Evolutionary conservation across 805 yeast species (phyloP), one percentile per base, ranked within the genome.

Genomic region (Monosporozyma aerobia): DNA sequence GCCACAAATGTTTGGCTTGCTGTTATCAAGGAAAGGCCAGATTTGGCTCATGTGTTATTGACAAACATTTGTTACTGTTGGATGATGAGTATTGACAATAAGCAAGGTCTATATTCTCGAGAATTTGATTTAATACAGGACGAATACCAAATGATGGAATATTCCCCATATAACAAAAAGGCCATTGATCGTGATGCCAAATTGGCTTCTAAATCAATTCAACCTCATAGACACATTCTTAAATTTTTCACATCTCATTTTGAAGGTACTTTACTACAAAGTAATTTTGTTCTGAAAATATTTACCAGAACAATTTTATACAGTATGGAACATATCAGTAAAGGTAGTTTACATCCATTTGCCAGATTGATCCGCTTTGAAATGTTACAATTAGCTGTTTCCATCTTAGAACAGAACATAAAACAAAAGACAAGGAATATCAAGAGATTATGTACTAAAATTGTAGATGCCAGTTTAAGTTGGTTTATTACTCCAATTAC

Each of bases 1-100:
- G 87, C 90, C 0, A 79, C 83, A 14, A 77, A 81, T n/a, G 76
- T 83, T 32, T 92, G 98, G 98, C 73, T 86, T 44, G 81, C 88
- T 47, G 77, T 87, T 19, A 80, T 86, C 70, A 81, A 83, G 53
- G 88, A 85, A 57, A 75, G 81, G 48, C 80, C 83, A 0, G 74
- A 75, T 27, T 60, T 83, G 40, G 77, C 90, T 1, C 70, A 77
- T 32, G 68, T 79, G n/a, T 62, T 92, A 10, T 65, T 90, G 22
- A 74, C 86, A 5, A 94, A 86, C 56, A 79, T 94, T 33, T 77
- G 83, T 29, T 73, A 75, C 45, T 76, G 77, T 52, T 87, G 95
- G 86, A 87, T 83, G 65, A 69, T 70, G 40, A 77, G 92, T 1
- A 78, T 89, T 45, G 75, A 77, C 37, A 69, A 74, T 32, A 70